Conservation (phyloP, 2,329 filamentous ascomycete species). For the Colletotrichum costaricense region DNA sequence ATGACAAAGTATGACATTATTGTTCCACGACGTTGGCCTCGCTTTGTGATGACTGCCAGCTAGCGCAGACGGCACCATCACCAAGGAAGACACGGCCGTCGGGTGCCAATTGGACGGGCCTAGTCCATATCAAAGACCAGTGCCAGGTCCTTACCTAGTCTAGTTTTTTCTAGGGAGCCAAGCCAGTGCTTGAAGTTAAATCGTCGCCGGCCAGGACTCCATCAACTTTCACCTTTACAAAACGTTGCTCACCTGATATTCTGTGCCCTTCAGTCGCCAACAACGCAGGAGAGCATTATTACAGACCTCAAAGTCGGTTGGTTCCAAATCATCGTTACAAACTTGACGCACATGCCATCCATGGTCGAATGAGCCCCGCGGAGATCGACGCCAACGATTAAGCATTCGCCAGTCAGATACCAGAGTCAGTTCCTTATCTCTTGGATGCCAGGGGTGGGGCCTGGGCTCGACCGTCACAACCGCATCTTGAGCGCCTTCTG, state of each 20-base stretch:
- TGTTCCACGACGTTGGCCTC: not conserved
- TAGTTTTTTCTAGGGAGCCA: conserved; percentile 7
- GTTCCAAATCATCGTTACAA: not conserved
- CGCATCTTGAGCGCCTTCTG: conserved; percentile 28
- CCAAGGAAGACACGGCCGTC: conserved; percentile 16
- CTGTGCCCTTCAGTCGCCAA: not conserved
- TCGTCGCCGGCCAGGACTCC: not conserved
- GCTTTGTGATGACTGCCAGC: not conserved
- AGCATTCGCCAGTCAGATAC: conserved; percentile 26
- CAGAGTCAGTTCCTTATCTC: conserved; percentile 32
- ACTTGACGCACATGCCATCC: conserved; percentile 10
- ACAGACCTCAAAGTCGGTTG: not conserved
- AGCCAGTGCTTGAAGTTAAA: conserved; percentile 18
- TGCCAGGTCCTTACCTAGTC: not conserved
- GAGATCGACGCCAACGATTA: conserved; percentile 30
- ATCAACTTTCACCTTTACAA: not conserved
- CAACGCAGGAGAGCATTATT: not conserved
- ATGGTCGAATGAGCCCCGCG: conserved; percentile 7
- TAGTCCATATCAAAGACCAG: conserved; percentile 9
- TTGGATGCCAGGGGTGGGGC: conserved; percentile 35
- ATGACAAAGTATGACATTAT: not conserved
- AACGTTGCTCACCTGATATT: not conserved
- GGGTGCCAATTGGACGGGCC: conserved; percentile 15
- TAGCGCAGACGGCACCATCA: not conserved
- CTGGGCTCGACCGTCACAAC: conserved; percentile 26